phyloP scores from a whole-genome alignment of 2,329 filamentous ascomycete species.

The Trichoderma sp. region DNA sequence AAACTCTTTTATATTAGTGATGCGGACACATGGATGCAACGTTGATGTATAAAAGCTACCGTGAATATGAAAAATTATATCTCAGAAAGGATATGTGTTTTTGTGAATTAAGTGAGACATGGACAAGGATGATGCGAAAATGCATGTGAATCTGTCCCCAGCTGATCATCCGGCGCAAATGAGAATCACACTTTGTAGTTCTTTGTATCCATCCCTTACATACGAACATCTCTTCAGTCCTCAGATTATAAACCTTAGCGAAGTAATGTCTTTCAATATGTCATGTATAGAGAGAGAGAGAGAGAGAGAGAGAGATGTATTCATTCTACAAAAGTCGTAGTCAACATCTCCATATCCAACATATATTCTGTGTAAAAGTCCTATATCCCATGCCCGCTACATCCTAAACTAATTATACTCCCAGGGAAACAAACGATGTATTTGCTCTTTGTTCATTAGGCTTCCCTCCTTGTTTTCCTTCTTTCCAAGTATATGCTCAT shows the following conservation, averaged over 20 bases:
- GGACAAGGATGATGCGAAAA: neutral
- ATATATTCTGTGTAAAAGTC: neutral
- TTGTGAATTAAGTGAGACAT: neutral
- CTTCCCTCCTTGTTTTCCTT: neutral
- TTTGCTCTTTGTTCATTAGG: neutral
- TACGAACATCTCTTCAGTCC: neutral
- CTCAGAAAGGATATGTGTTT: neutral
- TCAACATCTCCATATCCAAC: neutral
- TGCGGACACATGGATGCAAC: neutral
- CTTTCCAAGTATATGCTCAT: neutral
- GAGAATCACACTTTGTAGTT: neutral
- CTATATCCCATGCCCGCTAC: neutral
- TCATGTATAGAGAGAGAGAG: neutral
- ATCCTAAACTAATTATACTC: constrained; percentile 9
- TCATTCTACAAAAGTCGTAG: neutral
- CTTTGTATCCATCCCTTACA: neutral
- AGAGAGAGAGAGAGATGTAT: neutral
- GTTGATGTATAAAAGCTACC: neutral
- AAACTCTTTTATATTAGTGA: no score
- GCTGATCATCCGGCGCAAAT: neutral
- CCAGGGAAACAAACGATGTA: neutral
- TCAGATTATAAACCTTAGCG: neutral
- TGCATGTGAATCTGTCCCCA: neutral
- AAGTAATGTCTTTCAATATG: neutral
- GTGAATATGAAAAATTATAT: neutral